Base-by-base conservation (phyloP, 441 rosid genomes). In the Biscutella auriculata region DNA sequence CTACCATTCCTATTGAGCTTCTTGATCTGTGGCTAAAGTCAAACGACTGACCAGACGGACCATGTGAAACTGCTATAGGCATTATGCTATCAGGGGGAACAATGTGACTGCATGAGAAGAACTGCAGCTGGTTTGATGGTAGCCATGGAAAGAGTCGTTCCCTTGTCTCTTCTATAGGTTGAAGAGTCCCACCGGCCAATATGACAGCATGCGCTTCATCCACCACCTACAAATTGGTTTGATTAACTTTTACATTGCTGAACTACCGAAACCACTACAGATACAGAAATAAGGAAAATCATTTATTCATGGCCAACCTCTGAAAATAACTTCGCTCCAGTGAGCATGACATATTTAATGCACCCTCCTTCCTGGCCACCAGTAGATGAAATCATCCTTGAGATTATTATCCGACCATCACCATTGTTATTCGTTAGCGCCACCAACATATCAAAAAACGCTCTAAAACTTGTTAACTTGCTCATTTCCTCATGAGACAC, bases 111-210 rank as follows among this genome's bases (percentile, higher is more conserved):
- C 97, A 93, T 27, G 96, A 87, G 74, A 86, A 89, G 80, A 93
- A 87, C 63, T 83, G 82, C 61, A 87, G 76, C 68, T 79, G 77
- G 65, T 79, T 70, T 21, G 61, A 62, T 47, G 86, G 83, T 67
- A 93, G 66, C 87, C 87, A 71, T 15, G 99, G 96, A 73, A 93
- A 89, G 62, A 89, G 95, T 34, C 96, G 77, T 64, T 85, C 97
- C 71, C 95, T 87, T 45, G 96, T 85, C 76, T 89, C 97, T 81
- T 89, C 96, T 51, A 89, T 75, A 41, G 99, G 99, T 72, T 93
- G 97, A 71, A 93, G 81, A 55, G 99, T 93, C 58, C 97, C 99
- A 32, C 99, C 99, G 0, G 96, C 96, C 72, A 89, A 69, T 67
- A 93, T 62, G 55, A 93, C 84, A 52, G 97, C 91, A 52, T 71